These are phyloP conservation scores for Saposhnikovia divaricata DNA, from an alignment of 129 eudicot genomes.

Conservation along the genomic window DNA sequence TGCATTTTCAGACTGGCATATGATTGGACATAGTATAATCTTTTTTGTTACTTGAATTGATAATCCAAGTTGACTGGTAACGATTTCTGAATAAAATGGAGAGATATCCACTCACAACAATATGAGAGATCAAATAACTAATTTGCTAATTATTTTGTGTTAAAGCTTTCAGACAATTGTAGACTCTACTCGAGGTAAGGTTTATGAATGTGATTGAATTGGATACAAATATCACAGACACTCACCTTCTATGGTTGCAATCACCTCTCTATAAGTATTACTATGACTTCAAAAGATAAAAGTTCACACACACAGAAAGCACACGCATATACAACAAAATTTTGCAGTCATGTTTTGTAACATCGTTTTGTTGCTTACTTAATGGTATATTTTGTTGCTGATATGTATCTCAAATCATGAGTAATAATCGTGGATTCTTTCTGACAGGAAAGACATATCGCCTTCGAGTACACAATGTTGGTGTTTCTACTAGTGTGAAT, in stretches of 20 bases:
- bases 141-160: not conserved
- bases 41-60: not conserved
- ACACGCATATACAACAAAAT: not conserved
- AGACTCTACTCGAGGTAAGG: not conserved
- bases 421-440: not conserved
- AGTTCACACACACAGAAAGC: not conserved
- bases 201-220: not conserved
- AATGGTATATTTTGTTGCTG: slow-evolving; percentile 2
- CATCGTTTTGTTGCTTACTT: not conserved
- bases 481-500: slow-evolving; percentile 79
- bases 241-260: not conserved
- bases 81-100: not conserved
- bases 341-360: not conserved
- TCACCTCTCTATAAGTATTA: not conserved
- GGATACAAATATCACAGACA: not conserved
- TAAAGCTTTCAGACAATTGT: not conserved
- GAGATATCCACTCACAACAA: not conserved
- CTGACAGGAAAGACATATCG: slow-evolving; percentile 89
- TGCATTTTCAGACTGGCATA: not conserved
- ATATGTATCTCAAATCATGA: not conserved
- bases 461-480: slow-evolving; percentile 82
- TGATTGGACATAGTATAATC: not conserved
- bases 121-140: not conserved
- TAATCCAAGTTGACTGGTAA: not conserved
- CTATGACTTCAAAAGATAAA: not conserved